Conservation (phyloP, 2,329 filamentous ascomycete genomes). For the Hymenoscyphus repandus region DNA sequence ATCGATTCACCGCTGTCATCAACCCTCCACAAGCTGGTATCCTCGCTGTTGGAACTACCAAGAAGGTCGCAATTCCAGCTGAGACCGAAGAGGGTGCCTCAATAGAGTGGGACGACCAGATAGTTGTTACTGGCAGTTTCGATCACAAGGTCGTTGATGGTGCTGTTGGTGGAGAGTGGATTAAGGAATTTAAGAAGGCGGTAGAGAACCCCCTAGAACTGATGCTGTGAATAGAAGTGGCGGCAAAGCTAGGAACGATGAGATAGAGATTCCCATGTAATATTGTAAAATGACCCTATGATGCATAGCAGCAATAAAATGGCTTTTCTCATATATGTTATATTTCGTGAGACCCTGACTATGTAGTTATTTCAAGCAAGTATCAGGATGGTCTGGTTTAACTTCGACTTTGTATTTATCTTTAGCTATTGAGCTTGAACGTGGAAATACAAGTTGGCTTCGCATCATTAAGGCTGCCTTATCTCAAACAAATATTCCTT, state of each 20-base stretch:
- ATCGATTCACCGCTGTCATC: constrained; percentile 97
- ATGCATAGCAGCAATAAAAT: constrained; percentile 9
- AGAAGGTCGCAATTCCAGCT: constrained; percentile 86
- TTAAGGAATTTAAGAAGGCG: constrained; percentile 94
- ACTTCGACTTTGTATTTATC: too few species aligned
- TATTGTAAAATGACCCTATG: constrained; percentile 9
- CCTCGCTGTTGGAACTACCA: constrained; percentile 87
- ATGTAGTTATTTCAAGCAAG: too few species aligned
- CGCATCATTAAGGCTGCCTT: too few species aligned
- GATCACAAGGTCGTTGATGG: constrained; percentile 99
- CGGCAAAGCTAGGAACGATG: constrained; percentile 1
- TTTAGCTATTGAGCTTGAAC: too few species aligned
- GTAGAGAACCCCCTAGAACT: constrained; percentile 96
- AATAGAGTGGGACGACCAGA: constrained; percentile 95
- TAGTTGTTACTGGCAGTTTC: constrained; percentile 89
- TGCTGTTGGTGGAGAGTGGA: constrained; percentile 93
- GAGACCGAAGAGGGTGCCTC: constrained; percentile 75
- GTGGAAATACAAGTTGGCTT: too few species aligned
- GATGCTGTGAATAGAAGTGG: constrained; percentile 56
- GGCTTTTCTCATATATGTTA: background rate
- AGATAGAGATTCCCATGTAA: constrained; percentile 16
- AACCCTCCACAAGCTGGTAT: constrained; percentile 98
- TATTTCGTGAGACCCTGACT: background rate
- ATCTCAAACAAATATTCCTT: too few species aligned
- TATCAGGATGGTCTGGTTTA: too few species aligned